Evolutionary conservation across 192 early-diverging fungal genomes (phyloP).

Genomic region (Glomus cerebriforme): DNA sequence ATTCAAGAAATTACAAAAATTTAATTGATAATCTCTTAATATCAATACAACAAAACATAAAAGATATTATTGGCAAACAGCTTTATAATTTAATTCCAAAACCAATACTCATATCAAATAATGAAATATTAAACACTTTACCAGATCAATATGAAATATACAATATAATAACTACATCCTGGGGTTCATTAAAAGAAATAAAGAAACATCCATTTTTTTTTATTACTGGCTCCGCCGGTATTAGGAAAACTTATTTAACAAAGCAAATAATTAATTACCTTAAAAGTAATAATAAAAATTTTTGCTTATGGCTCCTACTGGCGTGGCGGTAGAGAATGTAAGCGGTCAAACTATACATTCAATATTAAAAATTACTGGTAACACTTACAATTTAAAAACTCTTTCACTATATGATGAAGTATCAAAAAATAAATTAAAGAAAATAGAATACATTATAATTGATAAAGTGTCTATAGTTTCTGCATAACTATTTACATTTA

Average conservation of each 20-base stretch:
- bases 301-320: constrained; percentile 7
- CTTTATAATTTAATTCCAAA: not conserved
- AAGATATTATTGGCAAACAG: not conserved
- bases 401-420: not conserved
- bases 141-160: not conserved
- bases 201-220: not conserved
- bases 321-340: not conserved
- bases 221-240: not conserved
- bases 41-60: no score
- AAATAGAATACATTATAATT: constrained; percentile 1
- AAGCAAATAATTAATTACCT: not conserved
- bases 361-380: not conserved
- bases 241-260: not conserved
- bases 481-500: not conserved
- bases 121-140: not conserved
- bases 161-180: not conserved
- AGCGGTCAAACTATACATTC: constrained; percentile 1
- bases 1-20: no score
- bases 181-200: not conserved
- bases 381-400: not conserved
- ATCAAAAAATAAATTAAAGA: not conserved
- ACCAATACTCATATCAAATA: not conserved
- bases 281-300: not conserved
- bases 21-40: no score
- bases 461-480: constrained; percentile 12